Conservation (phyloP, 2,329 filamentous ascomycete species). For the Calycina herbarum region DNA sequence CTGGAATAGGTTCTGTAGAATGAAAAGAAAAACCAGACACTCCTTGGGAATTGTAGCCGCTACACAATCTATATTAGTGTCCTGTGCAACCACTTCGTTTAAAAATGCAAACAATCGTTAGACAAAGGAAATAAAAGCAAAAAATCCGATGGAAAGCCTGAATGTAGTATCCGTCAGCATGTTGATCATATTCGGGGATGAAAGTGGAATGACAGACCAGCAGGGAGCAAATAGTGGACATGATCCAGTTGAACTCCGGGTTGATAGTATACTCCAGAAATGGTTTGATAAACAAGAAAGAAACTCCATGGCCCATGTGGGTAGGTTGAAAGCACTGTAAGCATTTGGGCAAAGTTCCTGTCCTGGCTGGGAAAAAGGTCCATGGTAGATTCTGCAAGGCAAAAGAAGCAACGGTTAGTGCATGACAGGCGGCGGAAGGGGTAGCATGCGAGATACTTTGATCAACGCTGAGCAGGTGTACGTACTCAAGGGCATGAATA, state of each 20-base stretch:
- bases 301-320: neutral
- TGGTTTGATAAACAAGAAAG: neutral
- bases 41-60: conserved; percentile 32
- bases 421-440: conserved; percentile 29
- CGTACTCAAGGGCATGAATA: conserved; percentile 37
- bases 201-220: conserved; percentile 20
- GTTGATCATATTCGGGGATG: neutral
- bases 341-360: neutral
- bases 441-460: conserved; percentile 29
- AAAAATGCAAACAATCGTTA: conserved; percentile 21
- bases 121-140: conserved; percentile 22
- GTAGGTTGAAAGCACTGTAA: neutral
- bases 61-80: conserved; percentile 39
- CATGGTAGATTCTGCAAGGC: conserved; percentile 26
- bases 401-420: conserved; percentile 32
- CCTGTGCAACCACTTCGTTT: conserved; percentile 32
- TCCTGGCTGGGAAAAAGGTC: neutral
- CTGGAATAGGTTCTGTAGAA: conserved; percentile 38
- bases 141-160: conserved; percentile 19
- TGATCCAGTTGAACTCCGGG: conserved; percentile 4
- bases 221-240: conserved; percentile 5
- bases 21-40: conserved; percentile 35
- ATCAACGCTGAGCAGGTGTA: conserved; percentile 34
- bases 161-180: conserved; percentile 23
- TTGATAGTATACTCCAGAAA: conserved; percentile 5